Evolutionary conservation across 176 grass and related monocot species (phyloP).

Genomic region (Oryza meyeriana): DNA sequence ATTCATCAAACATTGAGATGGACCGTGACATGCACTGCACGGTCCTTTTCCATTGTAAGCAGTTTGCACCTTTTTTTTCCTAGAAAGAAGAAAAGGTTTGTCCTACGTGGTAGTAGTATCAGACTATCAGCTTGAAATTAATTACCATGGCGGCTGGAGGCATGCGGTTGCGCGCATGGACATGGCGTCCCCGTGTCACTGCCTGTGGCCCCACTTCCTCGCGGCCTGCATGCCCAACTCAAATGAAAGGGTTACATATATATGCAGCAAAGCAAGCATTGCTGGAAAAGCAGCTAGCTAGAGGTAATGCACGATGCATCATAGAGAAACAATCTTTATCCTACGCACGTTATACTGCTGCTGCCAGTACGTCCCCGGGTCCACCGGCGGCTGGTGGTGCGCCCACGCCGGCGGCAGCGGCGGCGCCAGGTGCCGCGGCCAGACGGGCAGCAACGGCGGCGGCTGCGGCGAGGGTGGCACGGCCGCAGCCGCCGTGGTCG

Average conservation of each 20-base stretch:
- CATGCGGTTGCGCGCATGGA: slow-evolving; percentile 28
- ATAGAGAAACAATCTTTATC: neutral
- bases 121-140: neutral
- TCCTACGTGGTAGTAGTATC: too few species aligned
- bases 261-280: neutral
- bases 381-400: slow-evolving; percentile 36
- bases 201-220: slow-evolving; percentile 41
- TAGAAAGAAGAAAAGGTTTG: too few species aligned
- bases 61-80: too few species aligned
- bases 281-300: neutral
- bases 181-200: slow-evolving; percentile 43
- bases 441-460: slow-evolving; percentile 37
- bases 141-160: slow-evolving; percentile 36
- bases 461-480: neutral
- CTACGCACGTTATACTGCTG: slow-evolving; percentile 56
- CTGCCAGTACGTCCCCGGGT: slow-evolving; percentile 60
- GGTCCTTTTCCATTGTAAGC: too few species aligned
- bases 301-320: neutral
- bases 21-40: too few species aligned
- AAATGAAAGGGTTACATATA: neutral
- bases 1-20: too few species aligned
- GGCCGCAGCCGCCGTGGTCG: neutral
- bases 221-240: slow-evolving; percentile 14
- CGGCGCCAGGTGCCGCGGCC: slow-evolving; percentile 53
- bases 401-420: slow-evolving; percentile 28